A percentile compares a stretch with the other conserved stretches of the same genome.
Evolutionary conservation across 768 basidiomycete species (phyloP).

Genomic region (Boletus vermiculosoides): DNA sequence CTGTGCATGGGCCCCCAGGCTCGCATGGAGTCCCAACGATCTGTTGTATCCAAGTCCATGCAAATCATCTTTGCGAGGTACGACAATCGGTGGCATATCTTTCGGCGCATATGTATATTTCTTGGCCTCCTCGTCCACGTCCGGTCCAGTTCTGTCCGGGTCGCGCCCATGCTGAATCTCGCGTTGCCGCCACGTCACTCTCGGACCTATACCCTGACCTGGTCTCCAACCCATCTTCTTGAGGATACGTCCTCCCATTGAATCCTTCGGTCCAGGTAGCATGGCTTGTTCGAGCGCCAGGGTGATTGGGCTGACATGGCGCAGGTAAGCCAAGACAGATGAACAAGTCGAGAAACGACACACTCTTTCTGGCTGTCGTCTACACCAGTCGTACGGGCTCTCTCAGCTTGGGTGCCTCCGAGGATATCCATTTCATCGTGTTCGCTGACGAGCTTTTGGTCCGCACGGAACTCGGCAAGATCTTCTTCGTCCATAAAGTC

Average conservation of each 20-base stretch:
- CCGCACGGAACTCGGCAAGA: slow-evolving; percentile 75
- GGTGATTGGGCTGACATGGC: slow-evolving; percentile 53
- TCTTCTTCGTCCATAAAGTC: slow-evolving; percentile 99
- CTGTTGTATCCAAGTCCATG: slow-evolving; percentile 84
- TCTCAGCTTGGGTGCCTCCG: slow-evolving; percentile 53
- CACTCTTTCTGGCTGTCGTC: slow-evolving; percentile 45
- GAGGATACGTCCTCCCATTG: slow-evolving; percentile 80
- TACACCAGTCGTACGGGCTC: slow-evolving; percentile 29
- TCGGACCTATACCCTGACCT: slow-evolving; percentile 92
- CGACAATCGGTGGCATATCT: slow-evolving; percentile 65
- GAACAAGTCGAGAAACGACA: background rate
- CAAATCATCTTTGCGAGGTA: slow-evolving; percentile 68
- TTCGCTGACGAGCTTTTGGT: slow-evolving; percentile 71
- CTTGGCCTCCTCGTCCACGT: slow-evolving; percentile 75
- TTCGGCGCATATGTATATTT: slow-evolving; percentile 87
- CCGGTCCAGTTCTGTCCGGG: slow-evolving; percentile 37
- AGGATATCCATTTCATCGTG: slow-evolving; percentile 74
- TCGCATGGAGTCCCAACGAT: slow-evolving; percentile 60
- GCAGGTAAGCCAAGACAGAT: background rate
- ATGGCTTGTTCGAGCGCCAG: slow-evolving; percentile 63
- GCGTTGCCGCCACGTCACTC: slow-evolving; percentile 74
- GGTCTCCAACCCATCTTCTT: slow-evolving; percentile 95
- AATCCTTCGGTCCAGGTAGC: slow-evolving; percentile 72
- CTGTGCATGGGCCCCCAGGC: slow-evolving; percentile 41
- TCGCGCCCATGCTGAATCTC: slow-evolving; percentile 64